Evolutionary conservation across 2,329 filamentous ascomycete species (phyloP).

Genomic region (Paecilomyces fulvus): DNA sequence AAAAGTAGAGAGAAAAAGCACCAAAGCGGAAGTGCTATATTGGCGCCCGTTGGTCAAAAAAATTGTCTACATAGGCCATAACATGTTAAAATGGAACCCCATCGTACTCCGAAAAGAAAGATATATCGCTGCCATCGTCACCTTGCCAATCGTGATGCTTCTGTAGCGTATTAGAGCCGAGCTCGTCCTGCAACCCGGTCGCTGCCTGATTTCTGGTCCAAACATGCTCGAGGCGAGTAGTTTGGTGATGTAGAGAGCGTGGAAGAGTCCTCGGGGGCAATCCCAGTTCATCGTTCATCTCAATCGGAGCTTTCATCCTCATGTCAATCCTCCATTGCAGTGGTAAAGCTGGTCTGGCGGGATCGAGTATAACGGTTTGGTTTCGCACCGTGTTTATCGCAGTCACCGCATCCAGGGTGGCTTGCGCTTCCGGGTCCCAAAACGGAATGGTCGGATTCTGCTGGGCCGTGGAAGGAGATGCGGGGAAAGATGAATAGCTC

Average conservation of each 20-base stretch:
- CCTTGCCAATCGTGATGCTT: not conserved
- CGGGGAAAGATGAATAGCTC: not conserved
- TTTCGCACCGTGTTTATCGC: not conserved
- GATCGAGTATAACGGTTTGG: not conserved
- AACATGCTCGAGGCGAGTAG: not conserved
- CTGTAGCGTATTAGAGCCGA: not conserved
- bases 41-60: not conserved
- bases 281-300: not conserved
- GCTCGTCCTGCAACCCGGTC: not conserved
- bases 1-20: not conserved
- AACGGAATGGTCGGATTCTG: not conserved
- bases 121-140: not conserved
- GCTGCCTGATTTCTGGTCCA: not conserved
- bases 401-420: not conserved
- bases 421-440: not conserved
- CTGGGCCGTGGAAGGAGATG: not conserved
- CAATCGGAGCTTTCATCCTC: not conserved
- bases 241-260: not conserved
- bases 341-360: not conserved
- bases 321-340: not conserved
- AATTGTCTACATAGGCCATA: not conserved
- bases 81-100: conserved; percentile 1
- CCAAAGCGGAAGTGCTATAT: not conserved
- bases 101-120: not conserved
- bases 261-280: not conserved